Base-by-base conservation (phyloP, 441 rosid genomes). In the Euphorbia corollata region DNA sequence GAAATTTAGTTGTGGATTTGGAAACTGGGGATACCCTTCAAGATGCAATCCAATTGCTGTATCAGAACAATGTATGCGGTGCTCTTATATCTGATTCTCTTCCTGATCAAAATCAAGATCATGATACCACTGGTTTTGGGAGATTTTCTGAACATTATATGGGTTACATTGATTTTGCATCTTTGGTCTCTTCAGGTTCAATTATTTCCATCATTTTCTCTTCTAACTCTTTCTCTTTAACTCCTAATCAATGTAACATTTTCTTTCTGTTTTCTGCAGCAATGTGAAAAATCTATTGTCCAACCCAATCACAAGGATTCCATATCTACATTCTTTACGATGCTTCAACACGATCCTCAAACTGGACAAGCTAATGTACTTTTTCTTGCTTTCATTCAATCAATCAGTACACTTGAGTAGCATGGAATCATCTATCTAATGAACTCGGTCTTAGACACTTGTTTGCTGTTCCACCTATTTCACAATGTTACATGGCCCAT, bases 1-100 rank as follows among this genome's bases (percentile, higher is more conserved):
- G 32, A 1, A 27, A 27, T 27, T 27, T 27, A 76, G 80, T 73
- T 39, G 61, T 76, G 79, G 81, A 78, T 24, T 30, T 84, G 69
- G 73, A 68, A 71, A 57, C 71, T 30, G 81, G 76, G 54, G 74
- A 80, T 34, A 53, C 30, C n/a, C 73, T 82, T 18, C 68, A 71
- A 51, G 83, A 82, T 55, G 78, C 81, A 16, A 75, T 75, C 30
- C 70, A 65, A 9, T 59, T 78, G 53, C 60, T 84, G 78, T 75
- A 75, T 45, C 66, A 80, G 71, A 71, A 72, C 56, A 74, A 80
- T 63, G 68, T 71, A 53, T 71, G 19, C 19, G 84, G 81, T 60
- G 88, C 86, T 63, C 79, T 80, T 8, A 82, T 84, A 65, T 68
- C 79, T 24, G 84, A 84, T 64, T 68, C 41, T 53, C 32, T 27